Evolutionary conservation across 208 protist species (phyloP).

Genomic region (Endotrypanum monterogeii): DNA sequence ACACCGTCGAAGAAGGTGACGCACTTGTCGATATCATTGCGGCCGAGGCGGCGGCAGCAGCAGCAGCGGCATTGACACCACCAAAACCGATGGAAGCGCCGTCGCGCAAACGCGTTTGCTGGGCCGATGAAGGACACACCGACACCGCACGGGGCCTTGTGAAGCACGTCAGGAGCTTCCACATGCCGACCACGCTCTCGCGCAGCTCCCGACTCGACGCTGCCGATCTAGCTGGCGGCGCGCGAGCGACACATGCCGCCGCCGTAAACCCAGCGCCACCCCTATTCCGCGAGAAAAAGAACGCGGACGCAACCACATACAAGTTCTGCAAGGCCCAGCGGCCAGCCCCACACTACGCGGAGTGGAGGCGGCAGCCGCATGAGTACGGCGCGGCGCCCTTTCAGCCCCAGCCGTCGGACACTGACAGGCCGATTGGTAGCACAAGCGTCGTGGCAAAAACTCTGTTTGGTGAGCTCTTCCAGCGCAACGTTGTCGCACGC

Average conservation of each 20-base stretch:
- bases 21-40: conserved; percentile 18
- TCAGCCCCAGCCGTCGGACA: conserved; percentile 15
- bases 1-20: conserved; percentile 2
- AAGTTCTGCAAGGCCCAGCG: conserved; percentile 59
- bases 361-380: conserved; percentile 48
- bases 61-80: neutral
- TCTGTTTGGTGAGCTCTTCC: conserved; percentile 53
- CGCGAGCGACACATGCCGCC: conserved; percentile 21
- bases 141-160: conserved; percentile 34
- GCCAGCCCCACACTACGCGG: conserved; percentile 43
- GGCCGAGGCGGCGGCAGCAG: conserved; percentile 13
- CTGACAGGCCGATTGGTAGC: neutral
- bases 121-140: conserved; percentile 46
- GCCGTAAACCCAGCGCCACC: conserved; percentile 35
- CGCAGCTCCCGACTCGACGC: conserved; percentile 16
- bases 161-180: conserved; percentile 60
- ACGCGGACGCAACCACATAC: conserved; percentile 57
- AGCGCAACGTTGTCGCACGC: conserved; percentile 27
- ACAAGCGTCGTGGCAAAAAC: conserved; percentile 12
- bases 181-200: conserved; percentile 40
- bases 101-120: conserved; percentile 49
- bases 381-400: conserved; percentile 32
- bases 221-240: conserved; percentile 19
- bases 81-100: conserved; percentile 9
- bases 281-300: conserved; percentile 47